phyloP scores from a whole-genome alignment of 192 early-diverging fungal genomes.

The Chytriomyces sp. region DNA sequence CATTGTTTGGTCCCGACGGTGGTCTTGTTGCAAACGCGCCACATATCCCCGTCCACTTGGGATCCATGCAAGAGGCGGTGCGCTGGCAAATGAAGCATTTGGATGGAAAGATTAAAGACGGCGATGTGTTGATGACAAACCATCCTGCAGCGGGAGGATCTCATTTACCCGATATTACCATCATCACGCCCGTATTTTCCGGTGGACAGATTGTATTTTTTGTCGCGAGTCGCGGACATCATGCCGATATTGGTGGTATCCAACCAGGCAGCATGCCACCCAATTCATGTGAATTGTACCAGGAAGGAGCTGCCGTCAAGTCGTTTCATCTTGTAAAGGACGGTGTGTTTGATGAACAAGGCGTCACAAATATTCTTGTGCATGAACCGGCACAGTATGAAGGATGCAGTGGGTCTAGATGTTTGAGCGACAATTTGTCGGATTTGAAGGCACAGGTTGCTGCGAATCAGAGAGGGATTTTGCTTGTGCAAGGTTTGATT shows the following conservation, averaged over 20 bases:
- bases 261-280: constrained; percentile 83
- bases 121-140: constrained; percentile 94
- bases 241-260: constrained; percentile 79
- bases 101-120: constrained; percentile 72
- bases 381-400: constrained; percentile 83
- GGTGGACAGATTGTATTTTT: constrained; percentile 82
- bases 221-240: constrained; percentile 79
- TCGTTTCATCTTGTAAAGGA: constrained; percentile 84
- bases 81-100: constrained; percentile 85
- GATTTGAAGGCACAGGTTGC: constrained; percentile 97
- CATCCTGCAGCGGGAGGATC: constrained; percentile 95
- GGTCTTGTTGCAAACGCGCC: constrained; percentile 59
- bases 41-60: constrained; percentile 81
- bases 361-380: constrained; percentile 74
- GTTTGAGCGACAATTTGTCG: constrained; percentile 87
- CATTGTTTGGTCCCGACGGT: constrained; percentile 88
- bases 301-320: constrained; percentile 93
- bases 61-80: constrained; percentile 93
- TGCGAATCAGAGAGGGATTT: constrained; percentile 93
- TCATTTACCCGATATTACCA: constrained; percentile 89
- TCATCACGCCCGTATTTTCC: constrained; percentile 94
- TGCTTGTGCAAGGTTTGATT: constrained; percentile 79
- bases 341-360: constrained; percentile 84
- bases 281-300: constrained; percentile 85
- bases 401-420: constrained; percentile 87